A percentile compares a stretch with the other conserved stretches of the same genome.
These are phyloP conservation scores for Phytopythium helicoides DNA, from an alignment of 352 stramenopile species.

Conservation along the genomic window DNA sequence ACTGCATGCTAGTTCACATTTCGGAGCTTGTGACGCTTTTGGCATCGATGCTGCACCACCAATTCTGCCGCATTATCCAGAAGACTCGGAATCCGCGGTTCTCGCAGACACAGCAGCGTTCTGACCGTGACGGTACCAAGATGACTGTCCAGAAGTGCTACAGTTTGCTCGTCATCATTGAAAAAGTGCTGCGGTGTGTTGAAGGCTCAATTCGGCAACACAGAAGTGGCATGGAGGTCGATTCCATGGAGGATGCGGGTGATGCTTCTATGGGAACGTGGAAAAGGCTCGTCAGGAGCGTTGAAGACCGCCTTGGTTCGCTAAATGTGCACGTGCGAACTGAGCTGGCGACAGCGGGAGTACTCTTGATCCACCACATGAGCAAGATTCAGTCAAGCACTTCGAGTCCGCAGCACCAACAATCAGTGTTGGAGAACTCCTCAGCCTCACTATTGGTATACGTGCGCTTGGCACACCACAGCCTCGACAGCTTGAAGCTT, in stretches of 20 bases:
- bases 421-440: too few relatives aligned
- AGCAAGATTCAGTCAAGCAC: too few relatives aligned
- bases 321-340: too few relatives aligned
- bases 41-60: constrained; percentile 73
- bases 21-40: constrained; percentile 53
- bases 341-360: too few relatives aligned
- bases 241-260: not conserved
- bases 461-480: constrained; percentile 56
- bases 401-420: too few relatives aligned
- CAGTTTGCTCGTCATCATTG: constrained; percentile 24
- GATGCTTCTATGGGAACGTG: not conserved
- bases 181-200: constrained; percentile 20
- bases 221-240: not conserved
- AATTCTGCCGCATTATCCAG: constrained; percentile 50
- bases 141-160: constrained; percentile 28
- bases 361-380: too few relatives aligned
- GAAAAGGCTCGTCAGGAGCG: not conserved
- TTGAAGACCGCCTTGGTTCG: not conserved
- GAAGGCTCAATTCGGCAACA: constrained; percentile 13
- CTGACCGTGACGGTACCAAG: constrained; percentile 8
- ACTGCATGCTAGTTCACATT: constrained; percentile 48
- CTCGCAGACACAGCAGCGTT: constrained; percentile 46
- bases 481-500: constrained; percentile 42
- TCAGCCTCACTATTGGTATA: constrained; percentile 23
- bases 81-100: constrained; percentile 64